A percentile compares a stretch with the other conserved stretches of the same genome.
Conservation (phyloP, 2,329 filamentous ascomycete species). For the Colletotrichum falcatum region DNA sequence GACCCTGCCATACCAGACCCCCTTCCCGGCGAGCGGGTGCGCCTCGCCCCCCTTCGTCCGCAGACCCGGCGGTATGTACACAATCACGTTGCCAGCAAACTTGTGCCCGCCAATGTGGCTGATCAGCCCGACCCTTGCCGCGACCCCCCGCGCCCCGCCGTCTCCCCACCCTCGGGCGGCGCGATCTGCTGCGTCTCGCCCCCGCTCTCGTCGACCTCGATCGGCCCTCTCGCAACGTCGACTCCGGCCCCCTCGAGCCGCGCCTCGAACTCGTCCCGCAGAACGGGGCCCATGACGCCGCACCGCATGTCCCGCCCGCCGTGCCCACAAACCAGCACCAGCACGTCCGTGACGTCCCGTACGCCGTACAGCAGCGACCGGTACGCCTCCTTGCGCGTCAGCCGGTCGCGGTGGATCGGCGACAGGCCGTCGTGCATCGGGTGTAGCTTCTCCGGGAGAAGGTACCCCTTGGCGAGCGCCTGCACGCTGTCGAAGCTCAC, state of each 20-base stretch:
- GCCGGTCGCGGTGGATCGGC: slow-evolving; percentile 66
- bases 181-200: slow-evolving; percentile 24
- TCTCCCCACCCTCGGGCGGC: slow-evolving; percentile 37
- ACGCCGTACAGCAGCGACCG: slow-evolving; percentile 67
- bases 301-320: slow-evolving; percentile 85
- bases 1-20: slow-evolving; percentile 86
- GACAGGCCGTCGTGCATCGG: slow-evolving; percentile 70
- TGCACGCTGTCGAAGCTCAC: slow-evolving; percentile 67
- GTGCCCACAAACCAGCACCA: slow-evolving; percentile 92
- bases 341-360: slow-evolving; percentile 71
- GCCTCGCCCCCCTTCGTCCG: slow-evolving; percentile 53
- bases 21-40: slow-evolving; percentile 75
- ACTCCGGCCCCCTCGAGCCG: slow-evolving; percentile 65
- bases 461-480: slow-evolving; percentile 72
- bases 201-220: slow-evolving; percentile 50
- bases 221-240: slow-evolving; percentile 60
- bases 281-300: slow-evolving; percentile 80
- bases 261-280: slow-evolving; percentile 76
- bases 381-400: slow-evolving; percentile 64
- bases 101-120: slow-evolving; percentile 89
- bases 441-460: slow-evolving; percentile 74
- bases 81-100: slow-evolving; percentile 85
- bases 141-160: slow-evolving; percentile 42
- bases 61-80: slow-evolving; percentile 76
- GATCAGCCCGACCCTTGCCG: slow-evolving; percentile 75